Evolutionary conservation across 2,329 filamentous ascomycete genomes (phyloP), one percentile per base, ranked within the genome.

Genomic region (Hymenoscyphus repandus): DNA sequence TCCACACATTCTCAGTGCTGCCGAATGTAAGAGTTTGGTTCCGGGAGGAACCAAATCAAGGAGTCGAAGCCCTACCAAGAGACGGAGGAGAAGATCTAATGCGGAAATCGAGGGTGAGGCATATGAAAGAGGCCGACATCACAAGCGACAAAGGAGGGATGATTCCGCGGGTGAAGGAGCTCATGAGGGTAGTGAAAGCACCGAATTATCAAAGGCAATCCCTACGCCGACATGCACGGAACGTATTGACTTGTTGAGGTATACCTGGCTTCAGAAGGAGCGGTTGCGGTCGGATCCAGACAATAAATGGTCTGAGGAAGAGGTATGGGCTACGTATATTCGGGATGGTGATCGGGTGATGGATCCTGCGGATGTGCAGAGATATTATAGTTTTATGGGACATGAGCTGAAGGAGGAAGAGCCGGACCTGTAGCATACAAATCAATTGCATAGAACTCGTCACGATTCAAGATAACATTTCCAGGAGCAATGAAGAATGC

Each of bases 1-100:
- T 32, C 46, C 45, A 47, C 45, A 22, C n/a, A 42, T 11, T n/a
- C 15, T 48, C 27, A n/a, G 13, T 32, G 36, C 12, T 48, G 37
- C 17, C 15, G 46, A 40, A 3, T 37, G 34, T 37, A 37, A 17
- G 34, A 37, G 34, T 5, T 13, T 37, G 15, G 12, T 37, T 17
- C 15, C 34, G 15, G 34, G 34, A 37, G 34, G 34, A 37, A 4
- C 34, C 34, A 37, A 37, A 37, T 37, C 34, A 17, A 13, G 34
- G 15, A 17, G 34, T 37, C 34, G 12, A 37, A 37, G 34, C 34
- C 34, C 34, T 17, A 17, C 34, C 12, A 37, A 37, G 34, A 37
- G 34, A 37, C 34, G 10, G 34, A 37, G 34, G 34, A 37, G 34
- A 37, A 13, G 12, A 37, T 13, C 15, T 17, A 10, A 37, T 17